Percentiles rank a stretch among this genome's conserved stretches.
Evolutionary conservation across 139 green algal genomes (phyloP).

Genomic region (Tetratostichococcus sp.): DNA sequence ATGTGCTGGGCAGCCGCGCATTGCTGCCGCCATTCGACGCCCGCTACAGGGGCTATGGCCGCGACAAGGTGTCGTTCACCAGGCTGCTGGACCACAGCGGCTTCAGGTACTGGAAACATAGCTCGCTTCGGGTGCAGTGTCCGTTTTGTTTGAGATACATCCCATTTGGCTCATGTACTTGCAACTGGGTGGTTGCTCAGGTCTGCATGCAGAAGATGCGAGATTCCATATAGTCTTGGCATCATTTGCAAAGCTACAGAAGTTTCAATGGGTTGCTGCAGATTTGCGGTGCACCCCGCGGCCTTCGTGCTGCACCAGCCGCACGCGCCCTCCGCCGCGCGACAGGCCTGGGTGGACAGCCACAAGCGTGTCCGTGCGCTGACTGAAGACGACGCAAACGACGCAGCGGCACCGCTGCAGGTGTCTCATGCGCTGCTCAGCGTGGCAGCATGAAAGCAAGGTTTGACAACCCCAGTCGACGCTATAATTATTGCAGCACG

Average conservation of each 20-base stretch:
- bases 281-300: conserved; percentile 32
- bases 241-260: no score
- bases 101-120: background rate
- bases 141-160: no score
- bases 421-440: background rate
- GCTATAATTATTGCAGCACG: background rate
- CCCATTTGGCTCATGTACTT: background rate
- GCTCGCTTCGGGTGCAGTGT: no score
- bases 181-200: background rate
- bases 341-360: background rate
- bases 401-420: background rate
- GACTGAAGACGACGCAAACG: background rate
- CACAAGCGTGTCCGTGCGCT: background rate
- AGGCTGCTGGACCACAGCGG: background rate
- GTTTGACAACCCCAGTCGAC: background rate
- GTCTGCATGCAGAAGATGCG: background rate
- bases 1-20: conserved; percentile 23
- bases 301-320: conserved; percentile 50
- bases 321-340: conserved; percentile 14
- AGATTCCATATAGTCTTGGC: no score
- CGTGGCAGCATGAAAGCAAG: no score
- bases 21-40: conserved; percentile 41
- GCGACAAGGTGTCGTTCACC: conserved; percentile 21
- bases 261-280: background rate
- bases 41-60: conserved; percentile 41